Conservation (phyloP, 257 asterid species). For the Gentiana straminea region DNA sequence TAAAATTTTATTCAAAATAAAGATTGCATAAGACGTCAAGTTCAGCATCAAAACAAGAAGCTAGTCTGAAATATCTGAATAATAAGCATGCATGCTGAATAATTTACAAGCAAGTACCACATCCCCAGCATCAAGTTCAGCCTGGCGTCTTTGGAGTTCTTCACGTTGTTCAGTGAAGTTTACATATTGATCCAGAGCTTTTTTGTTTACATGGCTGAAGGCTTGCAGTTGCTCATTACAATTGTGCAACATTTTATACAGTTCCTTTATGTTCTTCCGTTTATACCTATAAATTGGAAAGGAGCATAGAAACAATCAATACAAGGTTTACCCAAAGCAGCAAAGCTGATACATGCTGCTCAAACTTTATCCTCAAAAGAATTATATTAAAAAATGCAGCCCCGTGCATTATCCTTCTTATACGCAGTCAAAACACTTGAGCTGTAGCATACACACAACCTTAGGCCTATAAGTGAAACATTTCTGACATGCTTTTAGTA, state of each 20-base stretch:
- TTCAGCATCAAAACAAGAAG: neutral
- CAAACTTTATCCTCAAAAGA: neutral
- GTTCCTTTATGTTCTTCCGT: slow-evolving; percentile 61
- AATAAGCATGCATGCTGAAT: slow-evolving; percentile 4
- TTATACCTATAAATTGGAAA: slow-evolving; percentile 48
- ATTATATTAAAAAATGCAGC: too few relatives aligned
- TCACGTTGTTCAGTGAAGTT: slow-evolving; percentile 96
- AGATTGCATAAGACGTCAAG: neutral
- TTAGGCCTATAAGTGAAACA: too few relatives aligned
- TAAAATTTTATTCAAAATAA: slow-evolving; percentile 12
- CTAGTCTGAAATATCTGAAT: slow-evolving; percentile 2
- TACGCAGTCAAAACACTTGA: too few relatives aligned
- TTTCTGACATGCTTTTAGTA: too few relatives aligned
- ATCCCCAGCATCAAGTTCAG: slow-evolving; percentile 94
- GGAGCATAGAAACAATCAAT: slow-evolving; percentile 3
- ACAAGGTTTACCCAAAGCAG: neutral
- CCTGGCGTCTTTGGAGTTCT: slow-evolving; percentile 91
- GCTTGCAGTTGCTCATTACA: slow-evolving; percentile 87
- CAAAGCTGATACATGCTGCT: neutral
- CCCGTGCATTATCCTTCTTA: too few relatives aligned
- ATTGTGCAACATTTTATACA: slow-evolving; percentile 80
- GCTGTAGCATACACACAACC: too few relatives aligned
- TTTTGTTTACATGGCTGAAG: slow-evolving; percentile 97
- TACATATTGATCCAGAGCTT: slow-evolving; percentile 95
- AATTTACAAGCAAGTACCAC: slow-evolving; percentile 42